These are phyloP conservation scores for Abrus precatorius DNA, from an alignment of 306 rosid genomes.

Conservation along the genomic window DNA sequence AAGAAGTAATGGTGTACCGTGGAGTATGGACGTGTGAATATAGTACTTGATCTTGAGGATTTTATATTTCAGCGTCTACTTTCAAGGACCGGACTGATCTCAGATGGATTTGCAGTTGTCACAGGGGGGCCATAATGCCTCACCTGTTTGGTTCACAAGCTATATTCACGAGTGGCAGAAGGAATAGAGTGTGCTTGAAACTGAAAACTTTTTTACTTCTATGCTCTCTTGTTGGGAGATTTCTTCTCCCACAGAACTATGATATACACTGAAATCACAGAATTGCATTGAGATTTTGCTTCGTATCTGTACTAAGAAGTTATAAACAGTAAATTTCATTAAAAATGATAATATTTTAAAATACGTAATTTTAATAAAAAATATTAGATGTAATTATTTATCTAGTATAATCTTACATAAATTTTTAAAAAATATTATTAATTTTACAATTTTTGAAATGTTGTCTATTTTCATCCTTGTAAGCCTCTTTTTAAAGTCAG, in stretches of 20 bases:
- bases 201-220: conserved; percentile 45
- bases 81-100: conserved; percentile 36
- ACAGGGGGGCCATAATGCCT: conserved; percentile 30
- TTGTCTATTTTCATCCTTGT: too few species aligned
- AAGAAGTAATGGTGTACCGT: conserved; percentile 46
- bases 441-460: too few species aligned
- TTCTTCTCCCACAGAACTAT: conserved; percentile 6
- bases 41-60: background rate
- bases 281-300: conserved; percentile 34
- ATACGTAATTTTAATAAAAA: too few species aligned
- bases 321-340: too few species aligned
- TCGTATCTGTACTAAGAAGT: background rate
- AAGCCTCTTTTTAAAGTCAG: too few species aligned
- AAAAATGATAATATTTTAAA: too few species aligned
- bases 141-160: conserved; percentile 35
- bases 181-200: conserved; percentile 43
- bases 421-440: too few species aligned
- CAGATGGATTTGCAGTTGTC: conserved; percentile 38
- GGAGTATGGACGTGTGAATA: conserved; percentile 40
- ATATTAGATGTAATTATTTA: too few species aligned
- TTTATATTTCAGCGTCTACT: conserved; percentile 15
- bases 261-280: conserved; percentile 42
- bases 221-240: conserved; percentile 43
- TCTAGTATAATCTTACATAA: too few species aligned
- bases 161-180: conserved; percentile 37